Percentiles rank a stretch among this genome's conserved stretches.
These are phyloP conservation scores for Mychonastes homosphaera DNA, from an alignment of 139 green algal species.

Conservation along the genomic window DNA sequence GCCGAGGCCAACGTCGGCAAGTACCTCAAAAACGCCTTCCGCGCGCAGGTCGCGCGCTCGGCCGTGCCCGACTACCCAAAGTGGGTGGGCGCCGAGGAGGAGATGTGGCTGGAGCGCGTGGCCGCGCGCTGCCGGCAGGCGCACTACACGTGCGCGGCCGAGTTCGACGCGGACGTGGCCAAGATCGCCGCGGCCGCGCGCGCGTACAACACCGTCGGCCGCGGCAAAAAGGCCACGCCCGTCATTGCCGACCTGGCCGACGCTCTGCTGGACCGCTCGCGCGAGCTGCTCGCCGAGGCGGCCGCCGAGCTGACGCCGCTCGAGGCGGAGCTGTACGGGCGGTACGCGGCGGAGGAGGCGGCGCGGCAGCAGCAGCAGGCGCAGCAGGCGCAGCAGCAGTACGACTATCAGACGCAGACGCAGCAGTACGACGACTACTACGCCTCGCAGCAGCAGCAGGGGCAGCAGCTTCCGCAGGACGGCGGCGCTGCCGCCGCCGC, in stretches of 20 bases:
- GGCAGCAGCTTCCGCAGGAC: no score
- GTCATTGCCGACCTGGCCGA: background rate
- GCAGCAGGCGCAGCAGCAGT: background rate
- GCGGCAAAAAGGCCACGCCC: background rate
- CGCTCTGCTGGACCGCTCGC: background rate
- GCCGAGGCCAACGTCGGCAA: no score
- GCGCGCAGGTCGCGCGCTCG: slow-evolving; percentile 18
- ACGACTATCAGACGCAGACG: background rate
- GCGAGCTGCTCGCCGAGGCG: background rate
- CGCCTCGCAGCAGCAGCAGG: background rate
- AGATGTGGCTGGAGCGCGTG: slow-evolving; percentile 30
- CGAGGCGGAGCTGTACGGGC: background rate
- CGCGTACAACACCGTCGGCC: slow-evolving; percentile 33
- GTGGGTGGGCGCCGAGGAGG: slow-evolving; percentile 26
- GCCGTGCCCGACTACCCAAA: slow-evolving; percentile 37
- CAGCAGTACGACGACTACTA: background rate
- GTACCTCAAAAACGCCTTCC: slow-evolving; percentile 1
- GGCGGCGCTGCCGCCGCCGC: no score
- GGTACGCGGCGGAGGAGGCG: background rate
- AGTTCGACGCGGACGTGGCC: slow-evolving; percentile 32
- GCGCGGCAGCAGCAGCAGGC: background rate
- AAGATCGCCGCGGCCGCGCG: slow-evolving; percentile 28
- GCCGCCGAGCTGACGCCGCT: background rate
- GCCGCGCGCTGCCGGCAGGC: background rate
- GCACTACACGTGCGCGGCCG: slow-evolving; percentile 21